These are phyloP conservation scores for Candida ascalaphidarum DNA, from an alignment of 805 yeast species.

Conservation along the genomic window DNA sequence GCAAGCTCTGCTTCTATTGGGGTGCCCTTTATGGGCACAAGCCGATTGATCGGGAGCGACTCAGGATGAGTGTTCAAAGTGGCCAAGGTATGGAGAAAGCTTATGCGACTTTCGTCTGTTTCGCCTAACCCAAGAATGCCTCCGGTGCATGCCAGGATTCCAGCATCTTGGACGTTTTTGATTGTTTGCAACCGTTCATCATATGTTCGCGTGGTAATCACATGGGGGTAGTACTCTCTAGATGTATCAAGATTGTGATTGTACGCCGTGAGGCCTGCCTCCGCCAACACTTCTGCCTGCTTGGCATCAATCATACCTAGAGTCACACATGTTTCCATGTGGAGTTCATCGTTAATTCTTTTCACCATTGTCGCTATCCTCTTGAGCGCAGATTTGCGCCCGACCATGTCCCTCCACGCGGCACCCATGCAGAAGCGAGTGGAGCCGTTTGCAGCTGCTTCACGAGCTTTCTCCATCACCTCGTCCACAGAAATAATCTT, in stretches of 20 bases:
- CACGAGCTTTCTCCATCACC: slow-evolving; percentile 55
- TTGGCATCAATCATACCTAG: slow-evolving; percentile 65
- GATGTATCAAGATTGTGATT: slow-evolving; percentile 79
- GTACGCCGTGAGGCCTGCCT: slow-evolving; percentile 75
- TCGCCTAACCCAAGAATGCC: slow-evolving; percentile 79
- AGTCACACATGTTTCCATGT: slow-evolving; percentile 75
- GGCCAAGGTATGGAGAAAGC: slow-evolving; percentile 57
- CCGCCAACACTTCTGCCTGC: slow-evolving; percentile 52
- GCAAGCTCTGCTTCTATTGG: slow-evolving; percentile 55
- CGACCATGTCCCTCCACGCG: slow-evolving; percentile 82
- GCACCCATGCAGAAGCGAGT: slow-evolving; percentile 83
- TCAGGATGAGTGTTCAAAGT: slow-evolving; percentile 72
- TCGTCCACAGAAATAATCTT: slow-evolving; percentile 51
- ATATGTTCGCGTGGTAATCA: slow-evolving; percentile 59
- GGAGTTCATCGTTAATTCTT: slow-evolving; percentile 48
- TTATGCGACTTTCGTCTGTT: slow-evolving; percentile 59
- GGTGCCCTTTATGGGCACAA: slow-evolving; percentile 75
- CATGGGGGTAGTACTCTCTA: slow-evolving; percentile 65
- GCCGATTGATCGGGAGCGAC: slow-evolving; percentile 69
- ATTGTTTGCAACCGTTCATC: slow-evolving; percentile 68
- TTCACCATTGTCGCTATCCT: slow-evolving; percentile 58
- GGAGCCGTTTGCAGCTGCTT: slow-evolving; percentile 62
- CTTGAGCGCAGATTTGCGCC: slow-evolving; percentile 59
- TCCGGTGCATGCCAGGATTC: slow-evolving; percentile 67
- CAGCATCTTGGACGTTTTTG: slow-evolving; percentile 52